phyloP scores from a whole-genome alignment of 2,329 filamentous ascomycete genomes.

The Incumbomyces lentus region DNA sequence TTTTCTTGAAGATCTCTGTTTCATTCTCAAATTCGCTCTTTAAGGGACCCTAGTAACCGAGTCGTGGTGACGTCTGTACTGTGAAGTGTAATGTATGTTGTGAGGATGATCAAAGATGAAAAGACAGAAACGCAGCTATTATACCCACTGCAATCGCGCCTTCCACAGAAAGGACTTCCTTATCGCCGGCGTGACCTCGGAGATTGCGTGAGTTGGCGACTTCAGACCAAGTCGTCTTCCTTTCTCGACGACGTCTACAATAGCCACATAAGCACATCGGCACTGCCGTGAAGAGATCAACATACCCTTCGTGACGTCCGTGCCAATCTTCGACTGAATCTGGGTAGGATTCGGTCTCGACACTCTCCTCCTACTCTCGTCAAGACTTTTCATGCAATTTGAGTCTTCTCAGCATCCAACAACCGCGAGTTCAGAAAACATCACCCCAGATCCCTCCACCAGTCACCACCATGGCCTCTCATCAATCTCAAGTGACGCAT shows the following conservation, averaged over 20 bases:
- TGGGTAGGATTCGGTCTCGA: conserved; percentile 47
- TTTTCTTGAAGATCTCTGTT: no score
- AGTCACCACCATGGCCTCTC: conserved; percentile 51
- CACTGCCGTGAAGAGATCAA: conserved; percentile 1
- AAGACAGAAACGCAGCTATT: background rate
- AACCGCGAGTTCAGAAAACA: conserved; percentile 33
- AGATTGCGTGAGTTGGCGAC: background rate
- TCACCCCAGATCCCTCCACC: conserved; percentile 22
- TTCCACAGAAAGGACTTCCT: no score
- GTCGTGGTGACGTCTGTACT: no score
- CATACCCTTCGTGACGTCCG: background rate
- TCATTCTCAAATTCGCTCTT: no score
- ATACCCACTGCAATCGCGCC: background rate
- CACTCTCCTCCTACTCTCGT: conserved; percentile 23
- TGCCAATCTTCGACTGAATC: conserved; percentile 38
- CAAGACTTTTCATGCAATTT: conserved; percentile 55
- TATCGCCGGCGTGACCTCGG: no score
- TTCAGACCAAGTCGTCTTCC: background rate
- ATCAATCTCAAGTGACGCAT: conserved; percentile 32
- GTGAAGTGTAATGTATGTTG: no score
- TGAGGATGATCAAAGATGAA: no score
- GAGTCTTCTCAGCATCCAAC: conserved; percentile 43
- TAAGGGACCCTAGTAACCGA: no score
- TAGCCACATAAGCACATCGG: background rate
- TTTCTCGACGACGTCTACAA: background rate